Evolutionary conservation across 2,329 filamentous ascomycete species (phyloP).

Genomic region (Ilyonectria destructans): DNA sequence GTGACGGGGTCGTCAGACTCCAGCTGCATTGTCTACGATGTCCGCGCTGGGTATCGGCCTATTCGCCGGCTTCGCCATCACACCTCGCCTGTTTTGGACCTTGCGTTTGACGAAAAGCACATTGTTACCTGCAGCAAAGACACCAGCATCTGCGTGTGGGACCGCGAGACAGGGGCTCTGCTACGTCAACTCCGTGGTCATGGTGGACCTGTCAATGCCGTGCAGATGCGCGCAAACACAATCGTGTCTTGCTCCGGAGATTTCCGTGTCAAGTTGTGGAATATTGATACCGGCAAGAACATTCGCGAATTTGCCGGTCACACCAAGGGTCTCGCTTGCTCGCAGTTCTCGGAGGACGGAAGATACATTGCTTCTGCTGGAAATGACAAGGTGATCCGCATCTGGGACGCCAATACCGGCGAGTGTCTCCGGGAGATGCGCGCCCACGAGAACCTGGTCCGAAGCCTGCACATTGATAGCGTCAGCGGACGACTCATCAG

Average conservation of each 20-base stretch:
- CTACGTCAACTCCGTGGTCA: slow-evolving; percentile 89
- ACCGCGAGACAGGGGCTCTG: slow-evolving; percentile 83
- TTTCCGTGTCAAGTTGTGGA: slow-evolving; percentile 95
- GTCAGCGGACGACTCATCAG: slow-evolving; percentile 89
- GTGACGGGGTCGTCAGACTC: slow-evolving; percentile 96
- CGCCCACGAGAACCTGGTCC: slow-evolving; percentile 89
- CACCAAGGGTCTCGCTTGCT: slow-evolving; percentile 94
- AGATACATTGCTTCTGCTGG: slow-evolving; percentile 93
- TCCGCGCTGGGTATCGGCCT: slow-evolving; percentile 84
- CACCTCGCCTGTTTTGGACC: slow-evolving; percentile 90
- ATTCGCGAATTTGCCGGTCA: slow-evolving; percentile 93
- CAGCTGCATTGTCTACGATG: slow-evolving; percentile 92
- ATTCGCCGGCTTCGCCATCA: slow-evolving; percentile 85
- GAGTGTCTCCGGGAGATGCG: slow-evolving; percentile 85
- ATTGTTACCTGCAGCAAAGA: slow-evolving; percentile 99
- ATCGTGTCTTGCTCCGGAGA: slow-evolving; percentile 96
- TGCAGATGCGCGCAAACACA: slow-evolving; percentile 93
- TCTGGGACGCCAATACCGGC: slow-evolving; percentile 95
- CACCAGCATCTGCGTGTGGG: slow-evolving; percentile 94
- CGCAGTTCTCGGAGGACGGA: slow-evolving; percentile 97
- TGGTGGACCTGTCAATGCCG: slow-evolving; percentile 93
- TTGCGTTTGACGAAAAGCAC: slow-evolving; percentile 92
- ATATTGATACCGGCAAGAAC: slow-evolving; percentile 88
- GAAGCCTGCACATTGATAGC: slow-evolving; percentile 91
- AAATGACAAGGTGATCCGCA: slow-evolving; percentile 95